phyloP scores from a whole-genome alignment of 2,329 filamentous ascomycete species.

The Apiospora pterosperma region DNA sequence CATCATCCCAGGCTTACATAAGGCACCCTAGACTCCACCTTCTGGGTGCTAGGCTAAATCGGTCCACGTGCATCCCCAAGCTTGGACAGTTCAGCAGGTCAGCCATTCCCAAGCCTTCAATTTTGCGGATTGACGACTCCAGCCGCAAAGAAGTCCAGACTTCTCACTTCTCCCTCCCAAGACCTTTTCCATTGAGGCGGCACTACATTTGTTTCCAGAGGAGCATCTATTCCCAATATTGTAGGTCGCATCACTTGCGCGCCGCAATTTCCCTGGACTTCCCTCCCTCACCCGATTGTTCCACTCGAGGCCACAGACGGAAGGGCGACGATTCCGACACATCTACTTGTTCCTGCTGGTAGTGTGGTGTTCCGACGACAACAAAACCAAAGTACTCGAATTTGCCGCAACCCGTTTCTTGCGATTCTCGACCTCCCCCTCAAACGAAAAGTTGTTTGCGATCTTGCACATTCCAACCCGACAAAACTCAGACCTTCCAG shows the following conservation, averaged over 20 bases:
- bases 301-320: not conserved
- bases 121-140: slow-evolving; percentile 5
- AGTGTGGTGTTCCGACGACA: not conserved
- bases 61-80: slow-evolving; percentile 1
- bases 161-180: not conserved
- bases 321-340: not conserved
- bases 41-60: not conserved
- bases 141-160: slow-evolving; percentile 1
- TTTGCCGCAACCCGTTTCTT: not conserved
- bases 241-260: not conserved
- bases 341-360: not conserved
- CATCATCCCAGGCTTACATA: not conserved
- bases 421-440: not conserved
- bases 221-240: not conserved
- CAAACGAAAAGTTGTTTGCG: not conserved
- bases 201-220: not conserved
- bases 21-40: not conserved
- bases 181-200: not conserved
- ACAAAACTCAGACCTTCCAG: slow-evolving; percentile 2
- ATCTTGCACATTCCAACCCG: not conserved
- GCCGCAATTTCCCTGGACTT: not conserved
- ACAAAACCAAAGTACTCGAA: not conserved
- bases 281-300: not conserved
- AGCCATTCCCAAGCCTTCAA: slow-evolving; percentile 3
- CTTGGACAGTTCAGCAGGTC: not conserved